phyloP scores from a whole-genome alignment of 2,329 filamentous ascomycete species.

The Aspergillus unguis region DNA sequence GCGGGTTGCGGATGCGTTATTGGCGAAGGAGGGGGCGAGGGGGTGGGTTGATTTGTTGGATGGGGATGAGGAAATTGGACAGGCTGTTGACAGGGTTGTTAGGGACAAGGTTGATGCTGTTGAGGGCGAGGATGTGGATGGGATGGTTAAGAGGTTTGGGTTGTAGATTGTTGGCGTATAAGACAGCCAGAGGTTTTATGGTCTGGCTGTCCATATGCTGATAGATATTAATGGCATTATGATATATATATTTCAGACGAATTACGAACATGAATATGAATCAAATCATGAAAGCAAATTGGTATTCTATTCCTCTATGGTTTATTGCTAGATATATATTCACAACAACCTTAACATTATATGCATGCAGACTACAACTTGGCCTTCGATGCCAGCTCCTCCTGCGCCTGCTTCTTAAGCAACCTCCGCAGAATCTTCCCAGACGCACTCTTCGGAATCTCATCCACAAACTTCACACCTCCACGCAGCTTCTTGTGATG shows the following conservation, averaged over 20 bases:
- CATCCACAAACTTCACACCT: conserved; percentile 45
- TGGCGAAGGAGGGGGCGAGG: conserved; percentile 48
- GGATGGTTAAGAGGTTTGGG: conserved; percentile 36
- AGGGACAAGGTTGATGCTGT: conserved; percentile 46
- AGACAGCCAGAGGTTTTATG: not conserved
- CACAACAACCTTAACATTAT: not conserved
- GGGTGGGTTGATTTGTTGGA: conserved; percentile 56
- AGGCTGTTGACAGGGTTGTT: conserved; percentile 47
- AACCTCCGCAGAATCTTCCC: conserved; percentile 49
- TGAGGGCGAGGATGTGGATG: conserved; percentile 51
- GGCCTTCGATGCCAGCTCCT: conserved; percentile 36
- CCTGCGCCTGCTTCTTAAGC: conserved; percentile 44
- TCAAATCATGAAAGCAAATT: not conserved
- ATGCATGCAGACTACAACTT: conserved; percentile 34
- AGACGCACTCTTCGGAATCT: conserved; percentile 47
- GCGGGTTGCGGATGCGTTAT: conserved; percentile 47
- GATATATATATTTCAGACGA: not conserved
- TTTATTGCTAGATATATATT: not conserved
- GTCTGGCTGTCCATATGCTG: not conserved
- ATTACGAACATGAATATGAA: not conserved
- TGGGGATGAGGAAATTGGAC: conserved; percentile 46
- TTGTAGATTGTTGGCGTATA: not conserved
- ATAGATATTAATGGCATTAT: not conserved
- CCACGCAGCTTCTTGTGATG: conserved; percentile 47
- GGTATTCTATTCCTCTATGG: not conserved